These are phyloP conservation scores for Phytophthora boehmeriae DNA, from an alignment of 352 stramenopile genomes.

Conservation along the genomic window DNA sequence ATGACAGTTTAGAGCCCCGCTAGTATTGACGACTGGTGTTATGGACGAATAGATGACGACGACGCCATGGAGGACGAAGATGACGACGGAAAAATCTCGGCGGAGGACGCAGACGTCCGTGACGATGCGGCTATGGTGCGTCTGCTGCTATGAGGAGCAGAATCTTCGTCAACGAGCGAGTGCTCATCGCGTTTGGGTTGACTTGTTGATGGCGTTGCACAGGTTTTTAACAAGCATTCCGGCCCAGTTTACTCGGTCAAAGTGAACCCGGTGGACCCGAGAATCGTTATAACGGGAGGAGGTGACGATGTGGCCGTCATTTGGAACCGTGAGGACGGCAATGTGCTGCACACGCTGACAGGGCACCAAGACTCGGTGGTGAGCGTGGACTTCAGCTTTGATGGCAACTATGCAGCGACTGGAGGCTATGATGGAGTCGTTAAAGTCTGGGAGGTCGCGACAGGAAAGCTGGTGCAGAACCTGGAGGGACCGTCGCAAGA, in stretches of 20 bases:
- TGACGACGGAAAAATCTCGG: constrained; percentile 65
- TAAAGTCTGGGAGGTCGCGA: constrained; percentile 90
- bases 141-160: too few relatives aligned
- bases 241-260: constrained; percentile 84
- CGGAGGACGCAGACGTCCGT: constrained; percentile 69
- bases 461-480: constrained; percentile 78
- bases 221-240: constrained; percentile 83
- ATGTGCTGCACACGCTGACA: constrained; percentile 74
- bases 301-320: constrained; percentile 87
- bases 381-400: constrained; percentile 85
- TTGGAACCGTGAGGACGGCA: constrained; percentile 86
- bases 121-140: constrained; percentile 77
- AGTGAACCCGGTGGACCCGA: constrained; percentile 80
- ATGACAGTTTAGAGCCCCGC: not conserved
- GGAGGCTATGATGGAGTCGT: constrained; percentile 87
- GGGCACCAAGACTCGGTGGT: constrained; percentile 88
- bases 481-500: constrained; percentile 90
- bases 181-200: not conserved
- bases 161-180: not conserved
- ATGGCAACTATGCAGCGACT: constrained; percentile 87
- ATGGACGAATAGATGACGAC: constrained; percentile 50
- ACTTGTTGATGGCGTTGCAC: constrained; percentile 5
- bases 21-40: constrained; percentile 4
- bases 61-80: constrained; percentile 72
- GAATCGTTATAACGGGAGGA: constrained; percentile 83